Evolutionary conservation across 306 rosid species (phyloP).

Genomic region (Heteromeles arbutifolia): DNA sequence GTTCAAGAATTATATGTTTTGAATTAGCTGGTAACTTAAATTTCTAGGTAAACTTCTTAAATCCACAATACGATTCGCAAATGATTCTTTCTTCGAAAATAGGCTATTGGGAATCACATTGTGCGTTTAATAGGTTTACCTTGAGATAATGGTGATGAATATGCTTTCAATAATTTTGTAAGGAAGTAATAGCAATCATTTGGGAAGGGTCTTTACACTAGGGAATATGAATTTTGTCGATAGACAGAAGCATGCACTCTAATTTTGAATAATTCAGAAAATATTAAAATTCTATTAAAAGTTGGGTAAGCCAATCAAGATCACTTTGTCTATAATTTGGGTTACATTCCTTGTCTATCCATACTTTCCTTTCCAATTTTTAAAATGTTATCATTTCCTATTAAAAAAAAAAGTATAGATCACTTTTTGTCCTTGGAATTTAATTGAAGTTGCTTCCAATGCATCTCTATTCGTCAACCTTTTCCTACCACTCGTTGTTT

Average conservation of each 20-base stretch:
- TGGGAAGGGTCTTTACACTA: background rate
- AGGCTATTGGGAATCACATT: background rate
- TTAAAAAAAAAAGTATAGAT: background rate
- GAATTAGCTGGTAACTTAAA: too few species aligned
- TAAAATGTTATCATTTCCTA: background rate
- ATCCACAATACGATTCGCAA: background rate
- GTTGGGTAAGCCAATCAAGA: background rate
- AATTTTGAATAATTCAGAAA: background rate
- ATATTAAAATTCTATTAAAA: background rate
- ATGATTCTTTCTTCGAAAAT: background rate
- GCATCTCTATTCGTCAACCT: background rate
- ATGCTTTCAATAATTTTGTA: background rate
- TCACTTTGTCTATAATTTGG: background rate
- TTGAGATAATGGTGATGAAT: background rate
- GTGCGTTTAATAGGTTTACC: background rate
- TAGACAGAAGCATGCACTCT: background rate
- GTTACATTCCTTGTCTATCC: background rate
- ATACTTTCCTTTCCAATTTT: background rate
- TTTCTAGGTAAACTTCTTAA: background rate
- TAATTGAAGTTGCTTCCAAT: slow-evolving; percentile 1
- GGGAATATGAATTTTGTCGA: background rate
- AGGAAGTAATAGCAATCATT: background rate
- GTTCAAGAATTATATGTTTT: background rate
- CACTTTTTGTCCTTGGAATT: background rate
- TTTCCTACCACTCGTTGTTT: slow-evolving; percentile 6